Conservation (phyloP, 2,329 filamentous ascomycete genomes). For the Knoxdaviesia proteae region DNA sequence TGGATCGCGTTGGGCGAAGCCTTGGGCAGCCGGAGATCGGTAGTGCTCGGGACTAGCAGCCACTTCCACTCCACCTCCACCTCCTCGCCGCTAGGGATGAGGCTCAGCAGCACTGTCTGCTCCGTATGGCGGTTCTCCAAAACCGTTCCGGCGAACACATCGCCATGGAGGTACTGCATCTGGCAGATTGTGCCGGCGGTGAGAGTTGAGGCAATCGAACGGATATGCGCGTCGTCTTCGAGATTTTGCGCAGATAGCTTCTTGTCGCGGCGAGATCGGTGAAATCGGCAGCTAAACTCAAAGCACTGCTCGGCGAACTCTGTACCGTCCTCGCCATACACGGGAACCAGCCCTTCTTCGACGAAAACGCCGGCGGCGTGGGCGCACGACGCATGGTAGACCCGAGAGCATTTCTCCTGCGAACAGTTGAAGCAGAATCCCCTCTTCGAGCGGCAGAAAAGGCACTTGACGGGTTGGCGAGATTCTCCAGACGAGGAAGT, state of each 20-base stretch:
- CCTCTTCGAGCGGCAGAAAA: conserved; percentile 82
- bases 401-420: conserved; percentile 76
- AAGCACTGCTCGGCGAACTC: conserved; percentile 86
- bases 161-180: conserved; percentile 61
- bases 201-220: conserved; percentile 45
- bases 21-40: conserved; percentile 52
- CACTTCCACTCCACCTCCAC: conserved; percentile 74
- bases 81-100: conserved; percentile 62
- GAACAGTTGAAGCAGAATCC: conserved; percentile 97
- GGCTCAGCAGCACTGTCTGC: conserved; percentile 55
- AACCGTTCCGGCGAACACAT: conserved; percentile 80
- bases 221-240: conserved; percentile 49
- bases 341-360: conserved; percentile 66
- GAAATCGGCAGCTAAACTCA: conserved; percentile 87
- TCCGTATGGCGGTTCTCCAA: conserved; percentile 64
- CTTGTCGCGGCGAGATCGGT: conserved; percentile 70
- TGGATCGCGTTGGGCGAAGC: conserved; percentile 53
- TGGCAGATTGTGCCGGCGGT: conserved; percentile 63
- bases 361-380: conserved; percentile 81
- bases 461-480: conserved; percentile 76
- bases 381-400: conserved; percentile 90
- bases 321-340: conserved; percentile 74
- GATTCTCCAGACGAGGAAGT: conserved; percentile 16
- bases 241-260: conserved; percentile 47
- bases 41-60: conserved; percentile 50